phyloP scores from a whole-genome alignment of 345 rosid genomes.

The Linum lewisii region DNA sequence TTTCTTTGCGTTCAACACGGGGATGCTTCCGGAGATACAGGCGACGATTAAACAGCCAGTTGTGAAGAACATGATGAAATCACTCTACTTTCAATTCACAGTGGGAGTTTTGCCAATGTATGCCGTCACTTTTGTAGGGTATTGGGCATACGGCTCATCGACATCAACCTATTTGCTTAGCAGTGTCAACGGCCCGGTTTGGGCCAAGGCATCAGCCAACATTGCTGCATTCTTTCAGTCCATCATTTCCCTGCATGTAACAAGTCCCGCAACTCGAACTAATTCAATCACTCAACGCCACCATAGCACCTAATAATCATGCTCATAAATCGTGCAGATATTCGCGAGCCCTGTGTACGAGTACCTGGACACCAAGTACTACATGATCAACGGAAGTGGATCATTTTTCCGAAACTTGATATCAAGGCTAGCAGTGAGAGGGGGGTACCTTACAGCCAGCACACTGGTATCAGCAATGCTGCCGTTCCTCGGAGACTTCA shows the following conservation, averaged over 20 bases:
- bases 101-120: conserved; percentile 21
- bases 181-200: conserved; percentile 17
- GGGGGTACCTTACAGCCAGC: conserved; percentile 9
- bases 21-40: conserved; percentile 29
- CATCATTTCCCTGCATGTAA: conserved; percentile 23
- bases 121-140: conserved; percentile 16
- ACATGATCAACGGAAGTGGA: conserved; percentile 15
- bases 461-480: conserved; percentile 25
- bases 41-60: conserved; percentile 26
- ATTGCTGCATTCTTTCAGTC: conserved; percentile 22
- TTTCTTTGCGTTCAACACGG: conserved; percentile 18
- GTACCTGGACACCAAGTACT: conserved; percentile 26
- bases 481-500: conserved; percentile 34
- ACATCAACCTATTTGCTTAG: conserved; percentile 25
- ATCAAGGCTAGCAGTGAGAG: conserved; percentile 13
- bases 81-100: conserved; percentile 19
- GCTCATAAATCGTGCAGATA: conserved; percentile 10
- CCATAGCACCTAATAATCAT: background rate
- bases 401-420: conserved; percentile 14
- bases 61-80: conserved; percentile 29
- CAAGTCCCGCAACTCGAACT: background rate
- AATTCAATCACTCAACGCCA: background rate
- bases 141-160: conserved; percentile 30
- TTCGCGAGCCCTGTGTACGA: conserved; percentile 26
- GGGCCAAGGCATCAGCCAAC: conserved; percentile 22